Evolutionary conservation across 2,329 filamentous ascomycete genomes (phyloP).

Genomic region (Verticillium tricorpus): DNA sequence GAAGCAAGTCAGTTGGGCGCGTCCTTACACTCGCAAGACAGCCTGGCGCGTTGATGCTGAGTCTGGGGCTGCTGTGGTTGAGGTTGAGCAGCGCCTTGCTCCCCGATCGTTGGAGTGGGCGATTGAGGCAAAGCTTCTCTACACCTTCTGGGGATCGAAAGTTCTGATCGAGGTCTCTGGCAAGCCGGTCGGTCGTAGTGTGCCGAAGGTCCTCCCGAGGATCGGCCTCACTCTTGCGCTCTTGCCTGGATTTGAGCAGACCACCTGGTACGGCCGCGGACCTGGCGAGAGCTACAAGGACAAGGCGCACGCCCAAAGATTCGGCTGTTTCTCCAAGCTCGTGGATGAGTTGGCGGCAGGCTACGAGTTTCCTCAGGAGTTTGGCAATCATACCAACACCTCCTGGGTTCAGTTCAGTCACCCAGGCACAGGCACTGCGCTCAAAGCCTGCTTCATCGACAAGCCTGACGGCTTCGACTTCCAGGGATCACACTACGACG

Average conservation of each 20-base stretch:
- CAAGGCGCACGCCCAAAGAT: slow-evolving; percentile 54
- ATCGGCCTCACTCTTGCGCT: slow-evolving; percentile 54
- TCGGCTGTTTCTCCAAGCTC: slow-evolving; percentile 46
- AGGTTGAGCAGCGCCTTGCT: too few species aligned
- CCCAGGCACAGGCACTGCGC: slow-evolving; percentile 16
- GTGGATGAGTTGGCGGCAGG: slow-evolving; percentile 51
- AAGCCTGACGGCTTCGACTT: slow-evolving; percentile 46
- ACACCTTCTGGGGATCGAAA: slow-evolving; percentile 45
- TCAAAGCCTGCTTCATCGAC: slow-evolving; percentile 41
- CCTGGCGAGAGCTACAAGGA: slow-evolving; percentile 64
- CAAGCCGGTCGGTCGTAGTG: slow-evolving; percentile 32
- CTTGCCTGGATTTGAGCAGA: slow-evolving; percentile 27
- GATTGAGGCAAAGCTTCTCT: slow-evolving; percentile 45
- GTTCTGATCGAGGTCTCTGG: slow-evolving; percentile 46
- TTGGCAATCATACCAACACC: slow-evolving; percentile 59
- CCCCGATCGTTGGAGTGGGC: slow-evolving; percentile 29
- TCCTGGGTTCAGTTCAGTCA: slow-evolving; percentile 49
- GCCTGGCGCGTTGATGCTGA: too few species aligned
- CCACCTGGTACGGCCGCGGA: slow-evolving; percentile 62
- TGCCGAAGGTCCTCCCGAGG: slow-evolving; percentile 56
- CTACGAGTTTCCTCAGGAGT: slow-evolving; percentile 67
- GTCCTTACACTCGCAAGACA: too few species aligned
- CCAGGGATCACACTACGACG: slow-evolving; percentile 50
- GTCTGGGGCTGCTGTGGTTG: too few species aligned
- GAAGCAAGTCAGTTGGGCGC: slow-evolving; percentile 30